These are phyloP conservation scores for Beauveria pseudobassiana DNA, from an alignment of 2,329 filamentous ascomycete species.

Conservation along the genomic window DNA sequence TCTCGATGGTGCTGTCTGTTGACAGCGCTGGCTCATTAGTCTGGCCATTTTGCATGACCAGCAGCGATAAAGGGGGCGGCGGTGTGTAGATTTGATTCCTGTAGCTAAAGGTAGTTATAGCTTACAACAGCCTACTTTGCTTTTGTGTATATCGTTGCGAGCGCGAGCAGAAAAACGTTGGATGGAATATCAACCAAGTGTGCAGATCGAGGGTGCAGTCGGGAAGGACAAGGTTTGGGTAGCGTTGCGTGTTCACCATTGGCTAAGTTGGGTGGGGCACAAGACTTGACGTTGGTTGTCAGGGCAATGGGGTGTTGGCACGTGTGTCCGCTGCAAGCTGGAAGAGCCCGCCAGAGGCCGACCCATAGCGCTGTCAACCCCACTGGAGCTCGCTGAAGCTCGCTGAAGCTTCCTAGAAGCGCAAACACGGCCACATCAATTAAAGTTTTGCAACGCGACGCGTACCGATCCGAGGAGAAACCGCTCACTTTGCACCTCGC, in stretches of 20 bases:
- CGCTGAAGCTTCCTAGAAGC: neutral
- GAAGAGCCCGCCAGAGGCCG: neutral
- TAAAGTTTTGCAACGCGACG: neutral
- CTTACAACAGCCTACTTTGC: neutral
- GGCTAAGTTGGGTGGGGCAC: neutral
- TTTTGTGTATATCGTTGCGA: neutral
- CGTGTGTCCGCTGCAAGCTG: neutral
- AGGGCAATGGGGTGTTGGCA: neutral
- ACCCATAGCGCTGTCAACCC: neutral
- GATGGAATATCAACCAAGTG: neutral
- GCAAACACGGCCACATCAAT: neutral
- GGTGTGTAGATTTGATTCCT: too few relatives aligned
- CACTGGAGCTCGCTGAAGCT: neutral
- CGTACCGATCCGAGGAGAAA: neutral
- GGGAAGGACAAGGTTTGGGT: neutral
- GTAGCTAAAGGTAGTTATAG: neutral
- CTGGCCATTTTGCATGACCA: constrained; percentile 58
- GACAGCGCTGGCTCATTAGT: constrained; percentile 64
- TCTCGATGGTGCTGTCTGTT: constrained; percentile 59
- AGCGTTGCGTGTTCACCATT: constrained; percentile 2
- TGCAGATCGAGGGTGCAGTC: neutral
- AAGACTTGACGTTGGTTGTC: neutral
- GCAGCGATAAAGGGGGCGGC: neutral
- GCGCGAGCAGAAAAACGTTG: neutral
- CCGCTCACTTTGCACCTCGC: neutral